phyloP scores from a whole-genome alignment of 495 filamentous ascomycete species.

The Neurospora terricola region DNA sequence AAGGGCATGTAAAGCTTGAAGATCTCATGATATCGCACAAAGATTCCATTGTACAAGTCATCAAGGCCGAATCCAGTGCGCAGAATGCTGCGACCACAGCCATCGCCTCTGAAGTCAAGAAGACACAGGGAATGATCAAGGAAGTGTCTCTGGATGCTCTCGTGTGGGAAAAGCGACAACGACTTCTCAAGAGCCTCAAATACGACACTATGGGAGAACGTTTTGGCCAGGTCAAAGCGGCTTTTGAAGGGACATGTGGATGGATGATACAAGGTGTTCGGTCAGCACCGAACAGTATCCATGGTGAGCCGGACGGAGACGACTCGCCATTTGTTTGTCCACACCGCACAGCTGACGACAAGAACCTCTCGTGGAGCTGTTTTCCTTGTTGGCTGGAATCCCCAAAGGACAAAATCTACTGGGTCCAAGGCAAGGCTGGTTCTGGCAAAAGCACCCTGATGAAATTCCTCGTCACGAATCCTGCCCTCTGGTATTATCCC shows the following conservation, averaged over 20 bases:
- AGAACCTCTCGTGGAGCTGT: constrained; percentile 3
- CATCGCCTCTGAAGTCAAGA: not conserved
- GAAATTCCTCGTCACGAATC: constrained; percentile 21
- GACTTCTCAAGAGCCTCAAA: constrained; percentile 12
- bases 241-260: constrained; percentile 19
- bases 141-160: not conserved
- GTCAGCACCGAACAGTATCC: too few relatives aligned
- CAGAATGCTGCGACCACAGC: not conserved
- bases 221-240: constrained; percentile 9
- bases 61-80: not conserved
- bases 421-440: constrained; percentile 34
- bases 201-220: constrained; percentile 16
- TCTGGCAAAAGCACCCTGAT: constrained; percentile 37
- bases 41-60: not conserved
- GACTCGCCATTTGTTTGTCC: not conserved
- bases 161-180: not conserved
- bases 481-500: too few relatives aligned
- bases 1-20: not conserved
- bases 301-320: not conserved
- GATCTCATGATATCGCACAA: not conserved
- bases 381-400: constrained; percentile 26
- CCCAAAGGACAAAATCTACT: constrained; percentile 18
- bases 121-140: not conserved
- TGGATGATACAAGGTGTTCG: constrained; percentile 20
- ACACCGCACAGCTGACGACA: not conserved